phyloP scores from a whole-genome alignment of 768 basidiomycete genomes.

The Suillus fuscotomentosus region DNA sequence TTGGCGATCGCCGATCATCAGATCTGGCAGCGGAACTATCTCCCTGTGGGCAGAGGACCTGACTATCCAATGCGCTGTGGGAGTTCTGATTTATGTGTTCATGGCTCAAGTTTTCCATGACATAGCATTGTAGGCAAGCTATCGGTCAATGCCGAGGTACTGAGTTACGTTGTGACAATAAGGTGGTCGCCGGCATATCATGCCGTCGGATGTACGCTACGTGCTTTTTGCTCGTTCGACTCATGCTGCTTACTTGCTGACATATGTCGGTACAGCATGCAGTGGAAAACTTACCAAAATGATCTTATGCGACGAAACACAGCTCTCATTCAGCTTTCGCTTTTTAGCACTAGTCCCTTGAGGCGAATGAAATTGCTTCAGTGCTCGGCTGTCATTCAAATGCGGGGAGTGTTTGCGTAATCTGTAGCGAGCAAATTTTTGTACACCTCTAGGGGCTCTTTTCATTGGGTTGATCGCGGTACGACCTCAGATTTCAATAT shows the following conservation, averaged over 20 bases:
- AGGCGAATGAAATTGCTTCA: neutral
- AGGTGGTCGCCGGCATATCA: neutral
- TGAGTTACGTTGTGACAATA: neutral
- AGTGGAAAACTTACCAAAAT: neutral
- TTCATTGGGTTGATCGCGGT: neutral
- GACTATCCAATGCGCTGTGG: neutral
- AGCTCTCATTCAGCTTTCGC: neutral
- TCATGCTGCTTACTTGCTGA: neutral
- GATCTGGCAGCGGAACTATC: neutral
- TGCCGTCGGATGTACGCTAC: neutral
- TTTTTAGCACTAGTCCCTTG: neutral
- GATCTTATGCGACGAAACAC: neutral
- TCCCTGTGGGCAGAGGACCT: neutral
- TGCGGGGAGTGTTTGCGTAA: neutral
- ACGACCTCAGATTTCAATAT: neutral
- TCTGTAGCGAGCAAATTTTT: neutral
- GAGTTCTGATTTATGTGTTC: neutral
- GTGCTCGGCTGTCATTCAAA: neutral
- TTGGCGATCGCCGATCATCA: neutral
- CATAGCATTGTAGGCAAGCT: neutral
- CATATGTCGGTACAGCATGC: neutral
- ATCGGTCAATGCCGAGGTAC: neutral
- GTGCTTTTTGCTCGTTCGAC: neutral
- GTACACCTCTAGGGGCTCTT: neutral
- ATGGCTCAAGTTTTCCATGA: neutral